phyloP scores from a whole-genome alignment of 192 early-diverging fungal genomes.

The Rhizoclosmatium globosum region DNA sequence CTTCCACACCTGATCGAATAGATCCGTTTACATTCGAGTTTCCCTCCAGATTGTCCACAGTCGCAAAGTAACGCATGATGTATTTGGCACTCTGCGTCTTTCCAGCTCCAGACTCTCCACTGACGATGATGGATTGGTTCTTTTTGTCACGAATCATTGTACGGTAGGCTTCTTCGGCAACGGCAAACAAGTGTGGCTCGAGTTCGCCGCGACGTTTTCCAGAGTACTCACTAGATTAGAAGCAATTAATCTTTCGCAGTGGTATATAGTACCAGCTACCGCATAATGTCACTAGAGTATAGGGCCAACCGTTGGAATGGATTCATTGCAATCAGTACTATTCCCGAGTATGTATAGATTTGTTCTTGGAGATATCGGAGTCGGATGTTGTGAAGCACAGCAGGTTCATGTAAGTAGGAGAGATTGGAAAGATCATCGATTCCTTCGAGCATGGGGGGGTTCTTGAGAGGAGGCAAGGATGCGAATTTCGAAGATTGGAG shows the following conservation, averaged over 20 bases:
- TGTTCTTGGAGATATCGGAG: slow-evolving; percentile 91
- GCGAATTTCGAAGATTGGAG: slow-evolving; percentile 66
- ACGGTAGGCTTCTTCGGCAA: slow-evolving; percentile 97
- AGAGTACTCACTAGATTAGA: slow-evolving; percentile 73
- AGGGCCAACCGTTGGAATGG: slow-evolving; percentile 87
- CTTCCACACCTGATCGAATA: background rate
- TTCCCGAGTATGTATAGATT: slow-evolving; percentile 99
- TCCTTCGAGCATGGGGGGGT: slow-evolving; percentile 66
- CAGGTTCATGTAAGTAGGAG: slow-evolving; percentile 90
- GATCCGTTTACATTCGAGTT: background rate
- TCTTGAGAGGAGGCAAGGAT: slow-evolving; percentile 86
- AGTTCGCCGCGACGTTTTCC: slow-evolving; percentile 92
- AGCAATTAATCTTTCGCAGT: slow-evolving; percentile 8
- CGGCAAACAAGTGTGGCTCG: slow-evolving; percentile 98
- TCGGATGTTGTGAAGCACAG: slow-evolving; percentile 91
- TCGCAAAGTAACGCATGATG: slow-evolving; percentile 97
- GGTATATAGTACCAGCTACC: slow-evolving; percentile 19
- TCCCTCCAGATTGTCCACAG: slow-evolving; percentile 58
- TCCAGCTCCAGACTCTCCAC: slow-evolving; percentile 93
- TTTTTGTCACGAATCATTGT: slow-evolving; percentile 92
- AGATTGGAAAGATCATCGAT: slow-evolving; percentile 92
- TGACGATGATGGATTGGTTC: slow-evolving; percentile 98
- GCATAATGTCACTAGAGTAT: slow-evolving; percentile 88
- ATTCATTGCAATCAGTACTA: slow-evolving; percentile 97
- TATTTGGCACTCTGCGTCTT: slow-evolving; percentile 97